phyloP scores from a whole-genome alignment of 2,329 filamentous ascomycete genomes.

The Colletotrichum sojae region DNA sequence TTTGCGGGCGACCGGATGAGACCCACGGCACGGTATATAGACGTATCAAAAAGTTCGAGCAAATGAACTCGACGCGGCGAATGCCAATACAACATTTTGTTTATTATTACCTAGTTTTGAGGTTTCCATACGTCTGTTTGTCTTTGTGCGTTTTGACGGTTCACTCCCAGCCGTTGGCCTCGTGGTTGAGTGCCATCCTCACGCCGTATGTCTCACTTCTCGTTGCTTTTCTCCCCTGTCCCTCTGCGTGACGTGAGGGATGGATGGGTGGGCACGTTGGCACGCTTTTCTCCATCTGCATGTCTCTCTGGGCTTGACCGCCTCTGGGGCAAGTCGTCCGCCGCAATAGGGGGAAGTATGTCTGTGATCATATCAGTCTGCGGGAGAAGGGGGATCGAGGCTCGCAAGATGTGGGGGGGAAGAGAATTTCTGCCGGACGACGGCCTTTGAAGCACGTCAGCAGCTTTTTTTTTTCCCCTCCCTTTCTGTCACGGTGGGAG shows the following conservation, averaged over 20 bases:
- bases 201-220: slow-evolving; percentile 24
- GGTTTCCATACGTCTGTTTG: background rate
- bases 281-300: background rate
- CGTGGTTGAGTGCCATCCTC: slow-evolving; percentile 9
- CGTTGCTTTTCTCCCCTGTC: background rate
- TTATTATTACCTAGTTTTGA: no score
- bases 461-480: no score
- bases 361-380: background rate
- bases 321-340: slow-evolving; percentile 20
- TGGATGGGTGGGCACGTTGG: slow-evolving; percentile 11
- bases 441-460: no score
- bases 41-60: slow-evolving; percentile 30
- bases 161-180: slow-evolving; percentile 27
- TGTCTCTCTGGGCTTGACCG: slow-evolving; percentile 25
- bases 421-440: no score
- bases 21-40: slow-evolving; percentile 29
- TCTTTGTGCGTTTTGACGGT: background rate
- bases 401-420: no score
- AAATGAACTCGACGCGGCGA: slow-evolving; percentile 36
- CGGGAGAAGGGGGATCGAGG: no score
- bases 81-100: slow-evolving; percentile 26
- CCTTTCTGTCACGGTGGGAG: no score
- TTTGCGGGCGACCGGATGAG: slow-evolving; percentile 5
- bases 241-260: background rate
- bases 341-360: background rate